Evolutionary conservation across 805 yeast genomes (phyloP), one percentile per base, ranked within the genome.

Genomic region (Sugiyamaella floridensis): DNA sequence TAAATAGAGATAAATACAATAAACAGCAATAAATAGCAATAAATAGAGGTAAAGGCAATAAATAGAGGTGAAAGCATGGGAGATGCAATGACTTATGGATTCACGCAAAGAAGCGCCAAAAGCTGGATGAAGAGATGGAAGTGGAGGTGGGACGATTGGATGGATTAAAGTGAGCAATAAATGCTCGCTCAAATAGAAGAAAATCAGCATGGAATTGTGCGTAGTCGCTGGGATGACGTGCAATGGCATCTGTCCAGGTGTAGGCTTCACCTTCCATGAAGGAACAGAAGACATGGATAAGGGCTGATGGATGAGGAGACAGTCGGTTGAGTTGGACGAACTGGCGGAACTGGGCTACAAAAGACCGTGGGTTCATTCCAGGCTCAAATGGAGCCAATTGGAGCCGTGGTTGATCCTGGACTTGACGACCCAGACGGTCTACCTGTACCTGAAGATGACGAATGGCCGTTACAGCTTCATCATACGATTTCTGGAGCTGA

Each of bases 351-450:
- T 37, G 45, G 8, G 26, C 16, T 14, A 41, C 51, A 42, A 48
- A 48, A 2, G 11, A 20, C 12, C 41, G 19, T 11, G 51, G 19
- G 26, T 42, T 18, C 51, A 48, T 41, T n/a, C 51, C 51, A 48
- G 51, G 51, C 15, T 41, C 19, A 22, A 48, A 32, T 32, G 37
- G 4, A 6, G 45, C 34, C 29, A 20, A 28, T 20, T 41, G 29
- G 15, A n/a, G n/a, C n/a, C 20, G 12, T 11, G 47, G 26, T 2
- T 4, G 37, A 10, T 32, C n/a, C 9, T 10, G n/a, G 32, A 43
- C 51, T 14, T 22, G 29, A 26, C 22, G 43, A 7, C 45, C 20
- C 20, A 48, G 16, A 12, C 40, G 37, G 19, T 34, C 40, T 8
- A 48, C 32, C 16, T 42, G 45, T 34, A 28, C 16, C 45, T 48